Evolutionary conservation across 2,329 filamentous ascomycete species (phyloP), one percentile per base, ranked within the genome.

Genomic region (Beauveria brongniartii): DNA sequence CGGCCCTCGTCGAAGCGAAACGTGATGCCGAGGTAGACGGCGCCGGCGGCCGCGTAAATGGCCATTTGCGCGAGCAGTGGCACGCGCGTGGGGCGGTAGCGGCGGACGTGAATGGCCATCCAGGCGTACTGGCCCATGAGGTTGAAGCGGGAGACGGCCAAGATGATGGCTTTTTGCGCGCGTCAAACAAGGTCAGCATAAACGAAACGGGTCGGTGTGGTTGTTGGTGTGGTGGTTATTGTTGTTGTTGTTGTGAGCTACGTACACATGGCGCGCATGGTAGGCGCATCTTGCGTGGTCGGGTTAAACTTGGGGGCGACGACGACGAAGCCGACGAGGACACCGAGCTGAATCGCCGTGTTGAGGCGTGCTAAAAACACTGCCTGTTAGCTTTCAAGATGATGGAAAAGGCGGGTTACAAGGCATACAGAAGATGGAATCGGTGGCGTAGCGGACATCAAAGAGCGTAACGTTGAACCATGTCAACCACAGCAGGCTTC

Each of bases 391-490:
- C 16, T 7, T 6, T 40, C 7, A 3, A 16, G 30, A 14, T 14
- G 30, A 34, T 34, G 30, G 5, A 5, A 5, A 14, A 34, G 30
- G 30, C 30, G 30, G 30, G 3, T 5, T 14, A 10, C 12, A 20
- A 20, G 16, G 9, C 54, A 10, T 61, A 73, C 73, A 82, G 65
- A 88, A 86, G 43, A 88, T 75, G 46, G 81, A 85, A 69, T 89
- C 86, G 24, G 82, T 78, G 1, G 82, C 80, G 68, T 87, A 89
- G 1, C 86, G 83, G 43, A 88, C 81, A 69, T 89, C 86, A 69
- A 85, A 87, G 1, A 88, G 72, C 8, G 80, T 80, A n/a, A 84
- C 81, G 63, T 85, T 77, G 37, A 87, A 78, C 86, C 86, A 89
- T 20, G 83, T 87, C 62, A 86, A 81, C 86, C 85, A 89, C 5